A percentile compares a stretch with the other conserved stretches of the same genome.
Conservation (phyloP, 2,329 filamentous ascomycete species). For the Sodiomyces alkalinus region DNA sequence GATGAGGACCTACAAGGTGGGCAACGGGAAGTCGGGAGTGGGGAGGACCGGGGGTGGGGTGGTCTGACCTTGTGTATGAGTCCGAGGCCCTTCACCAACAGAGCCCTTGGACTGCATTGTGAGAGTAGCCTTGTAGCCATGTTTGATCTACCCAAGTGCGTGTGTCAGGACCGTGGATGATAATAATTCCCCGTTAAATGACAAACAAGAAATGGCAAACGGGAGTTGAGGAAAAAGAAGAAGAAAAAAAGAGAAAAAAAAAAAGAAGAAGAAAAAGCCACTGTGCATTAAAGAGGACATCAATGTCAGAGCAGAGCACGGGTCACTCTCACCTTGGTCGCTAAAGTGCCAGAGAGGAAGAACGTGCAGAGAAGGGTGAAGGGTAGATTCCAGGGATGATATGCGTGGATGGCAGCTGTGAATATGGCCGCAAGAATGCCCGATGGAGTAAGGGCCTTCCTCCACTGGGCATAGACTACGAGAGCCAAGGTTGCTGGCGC, state of each 20-base stretch:
- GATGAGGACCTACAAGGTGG: neutral
- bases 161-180: too few species aligned
- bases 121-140: slow-evolving; percentile 67
- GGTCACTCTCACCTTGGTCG: slow-evolving; percentile 51
- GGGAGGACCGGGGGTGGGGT: too few species aligned
- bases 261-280: too few species aligned
- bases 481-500: slow-evolving; percentile 43
- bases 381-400: slow-evolving; percentile 92
- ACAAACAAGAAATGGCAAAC: too few species aligned
- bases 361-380: slow-evolving; percentile 72
- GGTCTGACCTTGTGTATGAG: slow-evolving; percentile 58
- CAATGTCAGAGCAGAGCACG: slow-evolving; percentile 1
- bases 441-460: slow-evolving; percentile 45
- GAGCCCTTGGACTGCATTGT: slow-evolving; percentile 64
- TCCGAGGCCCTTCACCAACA: slow-evolving; percentile 71
- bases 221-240: too few species aligned
- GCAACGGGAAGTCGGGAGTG: too few species aligned
- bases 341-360: slow-evolving; percentile 71
- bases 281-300: too few species aligned
- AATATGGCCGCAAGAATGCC: slow-evolving; percentile 14
- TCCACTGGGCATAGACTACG: slow-evolving; percentile 51
- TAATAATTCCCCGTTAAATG: too few species aligned
- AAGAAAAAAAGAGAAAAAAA: too few species aligned
- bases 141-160: slow-evolving; percentile 51
- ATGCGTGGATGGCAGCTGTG: slow-evolving; percentile 44